These are phyloP conservation scores for Ophiostoma populinum DNA, from an alignment of 2,329 filamentous ascomycete genomes.

Conservation along the genomic window DNA sequence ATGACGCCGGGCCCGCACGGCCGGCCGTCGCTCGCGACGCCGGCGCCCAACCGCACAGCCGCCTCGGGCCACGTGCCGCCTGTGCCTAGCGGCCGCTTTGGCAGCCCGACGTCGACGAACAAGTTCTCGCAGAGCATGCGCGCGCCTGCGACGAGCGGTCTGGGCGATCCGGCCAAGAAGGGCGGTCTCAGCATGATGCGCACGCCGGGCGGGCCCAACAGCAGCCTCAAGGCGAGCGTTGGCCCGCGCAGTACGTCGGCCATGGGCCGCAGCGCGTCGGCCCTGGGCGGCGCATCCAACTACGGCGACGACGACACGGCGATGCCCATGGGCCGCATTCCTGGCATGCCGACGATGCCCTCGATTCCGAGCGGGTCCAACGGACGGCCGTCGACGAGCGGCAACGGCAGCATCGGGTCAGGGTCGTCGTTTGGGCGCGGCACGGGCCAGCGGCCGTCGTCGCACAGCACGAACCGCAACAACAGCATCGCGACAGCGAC, in stretches of 20 bases:
- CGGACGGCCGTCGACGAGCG: conserved; percentile 19
- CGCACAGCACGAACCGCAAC: conserved; percentile 13
- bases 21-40: conserved; percentile 38
- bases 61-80: conserved; percentile 20
- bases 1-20: conserved; percentile 40
- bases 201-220: conserved; percentile 14
- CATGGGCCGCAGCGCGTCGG: conserved; percentile 38
- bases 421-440: conserved; percentile 35
- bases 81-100: conserved; percentile 47
- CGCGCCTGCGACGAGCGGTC: conserved; percentile 22
- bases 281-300: conserved; percentile 30
- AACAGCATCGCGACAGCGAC: conserved; percentile 8
- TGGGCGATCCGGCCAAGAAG: conserved; percentile 44
- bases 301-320: conserved; percentile 40
- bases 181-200: conserved; percentile 3
- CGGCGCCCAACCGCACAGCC: conserved; percentile 22
- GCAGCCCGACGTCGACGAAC: conserved; percentile 42
- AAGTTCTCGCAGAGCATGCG: conserved; percentile 48
- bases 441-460: conserved; percentile 27
- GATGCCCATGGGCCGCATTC: conserved; percentile 28
- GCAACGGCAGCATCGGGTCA: conserved; percentile 16
- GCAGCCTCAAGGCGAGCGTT: conserved; percentile 32
- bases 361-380: too few species aligned
- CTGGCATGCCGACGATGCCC: conserved; percentile 21
- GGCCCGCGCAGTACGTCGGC: conserved; percentile 43